Conservation (phyloP, 2,329 filamentous ascomycete genomes). For the Scedosporium apiospermum region DNA sequence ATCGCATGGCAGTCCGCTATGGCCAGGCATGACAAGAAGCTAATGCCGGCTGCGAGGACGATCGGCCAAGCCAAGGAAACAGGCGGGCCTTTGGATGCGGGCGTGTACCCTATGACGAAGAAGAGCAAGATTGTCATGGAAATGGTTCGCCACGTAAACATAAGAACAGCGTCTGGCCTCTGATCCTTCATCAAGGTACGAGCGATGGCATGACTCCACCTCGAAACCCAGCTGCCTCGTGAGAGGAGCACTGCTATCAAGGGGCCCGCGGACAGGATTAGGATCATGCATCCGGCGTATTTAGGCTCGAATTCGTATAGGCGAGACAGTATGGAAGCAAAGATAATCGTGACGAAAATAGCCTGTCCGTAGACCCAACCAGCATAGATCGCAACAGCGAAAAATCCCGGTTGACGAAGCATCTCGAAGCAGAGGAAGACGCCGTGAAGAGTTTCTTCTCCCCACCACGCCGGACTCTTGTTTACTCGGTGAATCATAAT, state of each 20-base stretch:
- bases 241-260: background rate
- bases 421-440: constrained; percentile 57
- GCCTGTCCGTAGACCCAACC: constrained; percentile 73
- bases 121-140: constrained; percentile 61
- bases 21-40: constrained; percentile 63
- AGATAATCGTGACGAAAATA: constrained; percentile 60
- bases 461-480: constrained; percentile 67
- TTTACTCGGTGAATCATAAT: constrained; percentile 67
- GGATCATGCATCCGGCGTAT: background rate
- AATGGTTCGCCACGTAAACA: constrained; percentile 39
- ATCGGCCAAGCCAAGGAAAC: constrained; percentile 55
- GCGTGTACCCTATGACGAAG: constrained; percentile 56
- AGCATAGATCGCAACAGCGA: constrained; percentile 62
- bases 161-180: constrained; percentile 16
- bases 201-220: background rate
- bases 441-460: constrained; percentile 65
- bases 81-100: constrained; percentile 53
- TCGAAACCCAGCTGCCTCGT: background rate
- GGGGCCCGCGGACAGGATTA: background rate
- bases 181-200: background rate
- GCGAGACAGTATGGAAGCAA: constrained; percentile 62
- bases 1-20: constrained; percentile 68
- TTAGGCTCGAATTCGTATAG: constrained; percentile 41
- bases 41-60: constrained; percentile 55
- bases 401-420: constrained; percentile 64